Percentiles rank a stretch among this genome's conserved stretches.
Conservation (phyloP, 2,329 filamentous ascomycete genomes). For the Arthrobotrys sinensis region DNA sequence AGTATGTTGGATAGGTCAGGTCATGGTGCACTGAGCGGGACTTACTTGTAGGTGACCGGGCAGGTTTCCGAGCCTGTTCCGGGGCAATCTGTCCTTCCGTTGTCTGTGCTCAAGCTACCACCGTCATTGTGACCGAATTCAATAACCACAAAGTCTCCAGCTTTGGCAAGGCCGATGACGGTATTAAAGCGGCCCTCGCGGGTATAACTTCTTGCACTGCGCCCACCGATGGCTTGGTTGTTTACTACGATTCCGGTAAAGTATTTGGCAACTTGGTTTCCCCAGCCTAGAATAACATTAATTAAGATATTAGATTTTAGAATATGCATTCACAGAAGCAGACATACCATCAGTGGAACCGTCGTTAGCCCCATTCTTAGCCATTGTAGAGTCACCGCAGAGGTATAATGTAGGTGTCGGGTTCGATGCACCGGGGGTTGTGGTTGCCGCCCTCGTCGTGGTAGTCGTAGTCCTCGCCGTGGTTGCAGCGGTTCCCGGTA, state of each 20-base stretch:
- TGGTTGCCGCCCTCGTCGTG: constrained; percentile 21
- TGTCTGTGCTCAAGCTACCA: constrained; percentile 68
- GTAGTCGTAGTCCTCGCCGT: constrained; percentile 24
- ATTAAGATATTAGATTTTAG: not conserved
- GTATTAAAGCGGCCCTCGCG: constrained; percentile 77
- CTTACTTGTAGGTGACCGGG: constrained; percentile 38
- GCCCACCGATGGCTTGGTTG: constrained; percentile 78
- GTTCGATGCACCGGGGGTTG: constrained; percentile 35
- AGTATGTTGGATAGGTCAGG: constrained; percentile 8
- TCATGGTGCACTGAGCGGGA: not conserved
- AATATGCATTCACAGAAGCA: too few species aligned
- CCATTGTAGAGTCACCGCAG: constrained; percentile 57
- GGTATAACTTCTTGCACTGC: constrained; percentile 77
- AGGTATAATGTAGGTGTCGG: constrained; percentile 49
- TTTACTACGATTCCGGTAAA: constrained; percentile 68
- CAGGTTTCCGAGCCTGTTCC: constrained; percentile 53
- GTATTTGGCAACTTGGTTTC: constrained; percentile 63
- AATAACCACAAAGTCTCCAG: constrained; percentile 78
- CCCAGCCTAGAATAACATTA: constrained; percentile 58
- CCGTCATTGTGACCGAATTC: constrained; percentile 83
- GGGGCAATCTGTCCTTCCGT: constrained; percentile 44
- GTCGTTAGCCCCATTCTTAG: constrained; percentile 51
- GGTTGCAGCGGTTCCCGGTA: constrained; percentile 32
- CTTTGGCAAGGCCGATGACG: constrained; percentile 72
- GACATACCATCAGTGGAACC: constrained; percentile 47